Evolutionary conservation across 306 rosid genomes (phyloP).

Genomic region (Castanea mollissima): DNA sequence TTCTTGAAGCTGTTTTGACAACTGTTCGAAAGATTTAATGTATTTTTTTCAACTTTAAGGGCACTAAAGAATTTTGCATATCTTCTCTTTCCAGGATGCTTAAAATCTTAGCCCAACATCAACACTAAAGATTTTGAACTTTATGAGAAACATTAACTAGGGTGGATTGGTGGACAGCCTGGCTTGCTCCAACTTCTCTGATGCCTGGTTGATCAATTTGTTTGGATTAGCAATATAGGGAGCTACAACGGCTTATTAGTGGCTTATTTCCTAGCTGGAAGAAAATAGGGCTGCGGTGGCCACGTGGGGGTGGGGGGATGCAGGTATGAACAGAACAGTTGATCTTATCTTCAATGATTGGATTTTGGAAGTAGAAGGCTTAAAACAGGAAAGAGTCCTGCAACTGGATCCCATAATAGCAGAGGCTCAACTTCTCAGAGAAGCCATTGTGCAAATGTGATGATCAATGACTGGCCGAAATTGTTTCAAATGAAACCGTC

Average conservation of each 20-base stretch:
- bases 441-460: no score
- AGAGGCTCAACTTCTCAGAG: no score
- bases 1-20: not conserved
- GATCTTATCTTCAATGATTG: no score
- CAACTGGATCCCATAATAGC: conserved; percentile 8
- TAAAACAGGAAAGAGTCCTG: no score
- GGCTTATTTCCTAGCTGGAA: not conserved
- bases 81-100: not conserved
- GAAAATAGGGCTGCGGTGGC: no score
- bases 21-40: not conserved
- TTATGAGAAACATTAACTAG: not conserved
- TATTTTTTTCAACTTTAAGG: not conserved
- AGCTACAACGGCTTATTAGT: not conserved
- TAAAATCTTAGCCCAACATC: not conserved
- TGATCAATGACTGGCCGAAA: no score
- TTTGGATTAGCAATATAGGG: not conserved
- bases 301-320: no score
- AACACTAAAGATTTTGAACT: not conserved
- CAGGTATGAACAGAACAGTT: no score
- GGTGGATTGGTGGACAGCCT: not conserved
- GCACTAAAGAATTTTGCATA: not conserved
- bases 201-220: not conserved
- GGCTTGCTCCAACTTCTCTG: not conserved
- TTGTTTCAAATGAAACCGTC: no score
- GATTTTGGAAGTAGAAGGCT: no score